Conservation (phyloP, 176 grass and related monocot species). For the Triticum turgidum region DNA sequence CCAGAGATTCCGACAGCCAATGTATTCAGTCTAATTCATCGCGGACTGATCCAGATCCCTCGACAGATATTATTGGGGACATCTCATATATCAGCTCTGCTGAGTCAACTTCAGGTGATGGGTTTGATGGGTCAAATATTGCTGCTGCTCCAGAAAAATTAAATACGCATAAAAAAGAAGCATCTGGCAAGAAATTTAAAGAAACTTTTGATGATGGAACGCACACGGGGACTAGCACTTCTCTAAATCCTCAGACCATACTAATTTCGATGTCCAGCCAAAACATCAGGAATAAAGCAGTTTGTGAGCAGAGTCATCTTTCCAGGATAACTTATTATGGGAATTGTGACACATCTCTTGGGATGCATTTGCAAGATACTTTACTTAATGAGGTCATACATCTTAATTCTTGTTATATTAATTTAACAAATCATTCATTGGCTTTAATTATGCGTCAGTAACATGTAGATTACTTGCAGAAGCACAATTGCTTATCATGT, state of each 20-base stretch:
- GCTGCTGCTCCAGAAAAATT: not conserved
- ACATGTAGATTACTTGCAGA: conserved; percentile 54
- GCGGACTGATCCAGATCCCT: conserved; percentile 12
- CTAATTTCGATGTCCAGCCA: conserved; percentile 76
- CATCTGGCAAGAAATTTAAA: not conserved
- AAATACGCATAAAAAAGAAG: conserved; percentile 20
- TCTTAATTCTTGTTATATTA: conserved; percentile 33
- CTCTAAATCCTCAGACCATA: conserved; percentile 62
- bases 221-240: conserved; percentile 26
- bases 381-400: conserved; percentile 76
- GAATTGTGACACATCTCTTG: conserved; percentile 76
- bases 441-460: conserved; percentile 1
- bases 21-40: conserved; percentile 12
- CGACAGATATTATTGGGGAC: not conserved
- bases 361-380: conserved; percentile 70
- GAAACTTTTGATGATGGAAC: conserved; percentile 27
- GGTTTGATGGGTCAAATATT: conserved; percentile 16
- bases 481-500: conserved; percentile 72
- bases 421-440: conserved; percentile 31
- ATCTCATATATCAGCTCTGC: conserved; percentile 23
- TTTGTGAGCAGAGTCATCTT: conserved; percentile 85
- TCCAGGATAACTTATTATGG: conserved; percentile 96
- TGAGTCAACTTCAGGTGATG: conserved; percentile 33
- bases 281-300: conserved; percentile 65
- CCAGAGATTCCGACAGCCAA: conserved; percentile 11